These are phyloP conservation scores for Leccinum ochraceum DNA, from an alignment of 768 basidiomycete genomes.

Conservation along the genomic window DNA sequence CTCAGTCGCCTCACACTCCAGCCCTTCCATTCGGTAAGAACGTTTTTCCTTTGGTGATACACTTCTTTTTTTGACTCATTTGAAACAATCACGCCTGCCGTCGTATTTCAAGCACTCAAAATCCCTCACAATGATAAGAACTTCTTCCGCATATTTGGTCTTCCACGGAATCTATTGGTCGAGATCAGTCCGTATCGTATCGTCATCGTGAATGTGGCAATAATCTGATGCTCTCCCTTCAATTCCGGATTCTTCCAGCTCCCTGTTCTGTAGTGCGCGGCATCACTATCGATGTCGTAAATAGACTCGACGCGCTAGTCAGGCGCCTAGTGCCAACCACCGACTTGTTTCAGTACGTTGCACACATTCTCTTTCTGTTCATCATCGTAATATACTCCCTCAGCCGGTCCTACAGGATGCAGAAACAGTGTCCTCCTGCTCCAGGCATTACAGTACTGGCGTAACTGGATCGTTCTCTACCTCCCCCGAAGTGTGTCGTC, in stretches of 20 bases:
- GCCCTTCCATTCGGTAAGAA: constrained; percentile 43
- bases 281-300: constrained; percentile 56
- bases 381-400: constrained; percentile 2
- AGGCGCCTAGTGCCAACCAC: too few species aligned
- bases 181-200: too few species aligned
- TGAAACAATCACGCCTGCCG: too few species aligned
- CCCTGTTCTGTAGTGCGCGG: constrained; percentile 75
- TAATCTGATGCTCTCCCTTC: background rate
- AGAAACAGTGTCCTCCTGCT: constrained; percentile 82
- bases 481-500: too few species aligned
- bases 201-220: too few species aligned
- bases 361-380: background rate
- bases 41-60: too few species aligned
- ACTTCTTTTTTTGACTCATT: too few species aligned
- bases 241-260: constrained; percentile 70
- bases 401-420: constrained; percentile 72
- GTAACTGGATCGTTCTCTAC: constrained; percentile 83
- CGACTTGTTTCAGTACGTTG: constrained; percentile 45
- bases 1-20: constrained; percentile 40
- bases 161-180: too few species aligned
- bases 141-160: too few species aligned
- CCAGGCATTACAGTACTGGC: constrained; percentile 73
- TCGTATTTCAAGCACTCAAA: too few species aligned
- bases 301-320: constrained; percentile 43
- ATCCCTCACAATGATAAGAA: too few species aligned